Evolutionary conservation across 2,329 filamentous ascomycete species (phyloP).

Genomic region (Ophiostoma tasmaniense): DNA sequence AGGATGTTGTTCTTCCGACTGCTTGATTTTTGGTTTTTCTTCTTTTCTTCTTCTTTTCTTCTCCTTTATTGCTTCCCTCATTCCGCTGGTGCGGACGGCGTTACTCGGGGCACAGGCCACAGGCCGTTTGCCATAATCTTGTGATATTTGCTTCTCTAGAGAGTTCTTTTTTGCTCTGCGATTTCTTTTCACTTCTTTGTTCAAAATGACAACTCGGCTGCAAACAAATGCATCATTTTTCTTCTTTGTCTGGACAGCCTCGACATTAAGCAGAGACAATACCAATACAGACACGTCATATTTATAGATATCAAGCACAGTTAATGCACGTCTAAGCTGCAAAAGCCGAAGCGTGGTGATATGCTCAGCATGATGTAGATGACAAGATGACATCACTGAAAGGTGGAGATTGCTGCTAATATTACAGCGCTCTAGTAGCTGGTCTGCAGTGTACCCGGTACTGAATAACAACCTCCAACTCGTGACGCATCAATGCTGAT

Average conservation of each 20-base stretch:
- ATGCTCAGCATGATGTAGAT: not conserved
- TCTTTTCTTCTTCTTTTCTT: not conserved
- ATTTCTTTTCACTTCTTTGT: not conserved
- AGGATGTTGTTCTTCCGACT: slow-evolving; percentile 52
- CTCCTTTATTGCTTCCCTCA: not conserved
- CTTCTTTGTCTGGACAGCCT: not conserved
- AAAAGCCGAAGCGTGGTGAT: not conserved
- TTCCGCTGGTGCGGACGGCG: not conserved
- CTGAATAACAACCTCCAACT: not conserved
- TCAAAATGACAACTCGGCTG: not conserved
- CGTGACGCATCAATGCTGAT: not conserved
- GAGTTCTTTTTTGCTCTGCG: not conserved
- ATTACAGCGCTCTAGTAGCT: not conserved
- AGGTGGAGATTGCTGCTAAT: not conserved
- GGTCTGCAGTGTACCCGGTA: not conserved
- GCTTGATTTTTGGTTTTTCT: not conserved
- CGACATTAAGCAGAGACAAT: not conserved
- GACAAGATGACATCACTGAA: not conserved
- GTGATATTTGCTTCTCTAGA: not conserved
- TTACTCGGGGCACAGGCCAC: not conserved
- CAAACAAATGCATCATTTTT: not conserved
- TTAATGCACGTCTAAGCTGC: too few relatives aligned
- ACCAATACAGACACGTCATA: not conserved
- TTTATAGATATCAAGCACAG: not conserved
- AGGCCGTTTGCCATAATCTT: not conserved